Evolutionary conservation across 345 rosid genomes (phyloP).

Genomic region (Salix purpurea): DNA sequence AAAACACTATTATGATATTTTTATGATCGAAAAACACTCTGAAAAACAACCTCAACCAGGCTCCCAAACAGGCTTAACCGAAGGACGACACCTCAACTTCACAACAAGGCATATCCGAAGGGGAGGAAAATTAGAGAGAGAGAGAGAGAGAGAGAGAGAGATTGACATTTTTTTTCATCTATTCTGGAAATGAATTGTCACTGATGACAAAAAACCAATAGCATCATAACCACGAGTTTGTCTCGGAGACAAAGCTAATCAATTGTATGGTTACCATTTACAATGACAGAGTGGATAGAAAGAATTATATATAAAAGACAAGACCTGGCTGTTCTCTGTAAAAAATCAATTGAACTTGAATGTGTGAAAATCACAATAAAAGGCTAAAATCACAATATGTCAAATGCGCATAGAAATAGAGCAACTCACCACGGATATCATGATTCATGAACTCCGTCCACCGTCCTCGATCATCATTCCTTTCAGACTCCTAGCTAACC

Average conservation of each 20-base stretch:
- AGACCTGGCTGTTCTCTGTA: slow-evolving; percentile 9
- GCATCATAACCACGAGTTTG: slow-evolving; percentile 8
- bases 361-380: slow-evolving; percentile 13
- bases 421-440: slow-evolving; percentile 29
- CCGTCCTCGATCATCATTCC: slow-evolving; percentile 90
- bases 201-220: too few relatives aligned
- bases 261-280: slow-evolving; percentile 37
- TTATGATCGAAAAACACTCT: too few relatives aligned
- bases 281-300: slow-evolving; percentile 23
- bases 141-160: too few relatives aligned
- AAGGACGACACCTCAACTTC: background rate
- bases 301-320: slow-evolving; percentile 18
- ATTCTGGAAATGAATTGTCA: background rate
- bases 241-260: slow-evolving; percentile 9
- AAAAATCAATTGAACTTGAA: slow-evolving; percentile 14
- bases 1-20: too few relatives aligned
- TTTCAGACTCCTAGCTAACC: slow-evolving; percentile 91
- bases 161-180: background rate
- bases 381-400: slow-evolving; percentile 9
- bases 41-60: too few relatives aligned
- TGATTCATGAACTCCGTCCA: slow-evolving; percentile 44
- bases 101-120: background rate
- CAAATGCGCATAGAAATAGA: background rate
- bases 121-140: too few relatives aligned
- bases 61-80: background rate